phyloP scores from a whole-genome alignment of 2,329 filamentous ascomycete genomes.

The Aspergillus uvarum region DNA sequence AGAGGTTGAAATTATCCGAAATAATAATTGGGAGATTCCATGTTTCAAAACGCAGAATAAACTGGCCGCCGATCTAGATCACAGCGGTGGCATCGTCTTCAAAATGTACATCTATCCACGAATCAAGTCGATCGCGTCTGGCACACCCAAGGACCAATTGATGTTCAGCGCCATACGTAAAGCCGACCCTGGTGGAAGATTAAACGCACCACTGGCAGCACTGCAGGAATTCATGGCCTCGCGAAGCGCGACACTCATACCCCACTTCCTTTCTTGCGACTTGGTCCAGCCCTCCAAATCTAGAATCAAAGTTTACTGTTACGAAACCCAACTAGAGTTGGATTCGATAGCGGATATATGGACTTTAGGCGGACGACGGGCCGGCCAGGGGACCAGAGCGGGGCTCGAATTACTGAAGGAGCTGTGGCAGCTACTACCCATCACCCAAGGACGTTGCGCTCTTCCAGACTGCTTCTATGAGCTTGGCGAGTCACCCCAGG shows the following conservation, averaged over 20 bases:
- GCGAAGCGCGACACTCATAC: neutral
- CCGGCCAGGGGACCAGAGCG: neutral
- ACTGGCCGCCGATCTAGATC: neutral
- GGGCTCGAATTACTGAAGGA: neutral
- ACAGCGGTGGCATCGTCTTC: neutral
- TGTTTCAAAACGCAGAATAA: neutral
- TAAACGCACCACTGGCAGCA: neutral
- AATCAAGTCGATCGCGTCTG: conserved; percentile 16
- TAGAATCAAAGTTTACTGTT: conserved; percentile 4
- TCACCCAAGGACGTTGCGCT: neutral
- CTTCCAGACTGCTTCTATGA: neutral
- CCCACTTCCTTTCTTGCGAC: conserved; percentile 5
- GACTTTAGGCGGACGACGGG: neutral
- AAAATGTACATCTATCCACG: conserved; percentile 18
- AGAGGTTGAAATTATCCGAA: neutral
- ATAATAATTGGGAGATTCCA: neutral
- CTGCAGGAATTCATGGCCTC: neutral
- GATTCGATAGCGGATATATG: neutral
- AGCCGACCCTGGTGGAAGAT: neutral
- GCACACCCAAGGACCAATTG: conserved; percentile 9
- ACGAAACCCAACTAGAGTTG: neutral
- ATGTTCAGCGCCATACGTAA: conserved; percentile 15
- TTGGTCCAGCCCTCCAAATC: conserved; percentile 1
- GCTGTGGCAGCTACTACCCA: conserved; percentile 1
- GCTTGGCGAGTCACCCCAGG: neutral